Base-by-base conservation (phyloP, 2,329 filamentous ascomycete species). In the Aspergillus uvarum region DNA sequence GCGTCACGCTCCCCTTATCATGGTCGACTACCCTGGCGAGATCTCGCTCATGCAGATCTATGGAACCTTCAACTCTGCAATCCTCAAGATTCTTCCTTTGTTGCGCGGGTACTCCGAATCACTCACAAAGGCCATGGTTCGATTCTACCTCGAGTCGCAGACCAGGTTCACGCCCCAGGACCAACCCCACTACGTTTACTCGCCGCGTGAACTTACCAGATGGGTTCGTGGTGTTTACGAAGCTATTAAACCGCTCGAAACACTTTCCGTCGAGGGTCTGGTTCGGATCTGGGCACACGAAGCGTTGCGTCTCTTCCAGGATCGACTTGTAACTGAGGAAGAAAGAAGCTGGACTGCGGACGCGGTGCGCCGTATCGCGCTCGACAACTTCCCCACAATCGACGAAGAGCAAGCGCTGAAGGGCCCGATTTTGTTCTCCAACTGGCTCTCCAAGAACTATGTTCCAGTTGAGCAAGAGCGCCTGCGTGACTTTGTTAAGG, bases 361-460 rank as follows among this genome's bases (percentile, higher is more conserved):
- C 63, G 87, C 90, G 12, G 90, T 98, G 47, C 87, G 87, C 56
- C 87, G 91, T 51, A 94, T 98, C 69, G 95, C 95, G 0, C 79
- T 95, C 47, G 90, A 97, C 62, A 87, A 90, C 73, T 99, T 99
- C 84, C 95, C 95, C 0, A 96, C 88, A n/a, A 91, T 99, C 62
- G 91, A 99, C 63, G 90, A 97, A 67, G 84, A 89, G 48, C 89
- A 92, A 75, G 93, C 95, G 51, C 85, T 99, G 31, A 90, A 91
- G 65, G 92, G 92, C 0, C 96, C 95, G 0, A 98, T 99, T 57
- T 81, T 99, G 58, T 99, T 96, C 83, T 99, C 96, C 6, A 99
- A 99, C 79, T 99, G 95, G 95, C 84, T 99, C 5, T 98, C 94
- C 12, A 98, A 96, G 86, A 91, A 99, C 75, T 99, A 99, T 72